phyloP scores from a whole-genome alignment of 2,329 filamentous ascomycete genomes.

The Penicillium verrucosum region DNA sequence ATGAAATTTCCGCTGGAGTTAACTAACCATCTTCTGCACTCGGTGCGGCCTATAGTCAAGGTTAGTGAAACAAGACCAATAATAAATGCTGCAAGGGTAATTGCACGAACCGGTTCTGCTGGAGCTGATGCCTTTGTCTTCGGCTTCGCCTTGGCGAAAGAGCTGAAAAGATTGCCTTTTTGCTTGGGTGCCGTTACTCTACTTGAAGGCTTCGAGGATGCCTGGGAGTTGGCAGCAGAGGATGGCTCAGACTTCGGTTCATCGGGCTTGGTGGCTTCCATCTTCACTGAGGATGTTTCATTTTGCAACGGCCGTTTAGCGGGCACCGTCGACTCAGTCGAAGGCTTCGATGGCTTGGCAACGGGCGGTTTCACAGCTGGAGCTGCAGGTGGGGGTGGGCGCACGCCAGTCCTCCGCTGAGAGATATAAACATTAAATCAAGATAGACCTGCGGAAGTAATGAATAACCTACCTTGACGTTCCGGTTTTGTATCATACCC shows the following conservation, averaged over 20 bases:
- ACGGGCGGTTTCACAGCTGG: slow-evolving; percentile 30
- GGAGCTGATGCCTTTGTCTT: slow-evolving; percentile 50
- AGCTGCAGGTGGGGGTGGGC: slow-evolving; percentile 33
- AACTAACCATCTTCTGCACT: slow-evolving; percentile 49
- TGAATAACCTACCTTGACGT: slow-evolving; percentile 52
- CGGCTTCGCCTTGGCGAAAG: slow-evolving; percentile 69
- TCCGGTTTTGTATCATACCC: slow-evolving; percentile 71
- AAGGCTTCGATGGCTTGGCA: slow-evolving; percentile 15
- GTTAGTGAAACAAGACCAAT: not conserved
- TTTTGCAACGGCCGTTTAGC: slow-evolving; percentile 41
- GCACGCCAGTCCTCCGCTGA: slow-evolving; percentile 49
- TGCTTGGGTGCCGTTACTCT: slow-evolving; percentile 54
- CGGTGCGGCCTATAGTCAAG: not conserved
- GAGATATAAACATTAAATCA: slow-evolving; percentile 3
- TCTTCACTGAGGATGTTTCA: slow-evolving; percentile 22
- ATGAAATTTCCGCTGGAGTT: not conserved
- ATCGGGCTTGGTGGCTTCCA: slow-evolving; percentile 22
- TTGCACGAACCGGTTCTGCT: slow-evolving; percentile 29
- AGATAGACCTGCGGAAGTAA: not conserved
- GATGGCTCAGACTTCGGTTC: slow-evolving; percentile 20
- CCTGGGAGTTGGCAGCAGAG: slow-evolving; percentile 25
- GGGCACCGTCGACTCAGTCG: slow-evolving; percentile 33
- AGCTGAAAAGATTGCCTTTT: slow-evolving; percentile 68
- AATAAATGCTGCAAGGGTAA: not conserved
- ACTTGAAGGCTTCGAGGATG: slow-evolving; percentile 34